Evolutionary conservation across 192 early-diverging fungal genomes (phyloP).

Genomic region (Podila minutissima): DNA sequence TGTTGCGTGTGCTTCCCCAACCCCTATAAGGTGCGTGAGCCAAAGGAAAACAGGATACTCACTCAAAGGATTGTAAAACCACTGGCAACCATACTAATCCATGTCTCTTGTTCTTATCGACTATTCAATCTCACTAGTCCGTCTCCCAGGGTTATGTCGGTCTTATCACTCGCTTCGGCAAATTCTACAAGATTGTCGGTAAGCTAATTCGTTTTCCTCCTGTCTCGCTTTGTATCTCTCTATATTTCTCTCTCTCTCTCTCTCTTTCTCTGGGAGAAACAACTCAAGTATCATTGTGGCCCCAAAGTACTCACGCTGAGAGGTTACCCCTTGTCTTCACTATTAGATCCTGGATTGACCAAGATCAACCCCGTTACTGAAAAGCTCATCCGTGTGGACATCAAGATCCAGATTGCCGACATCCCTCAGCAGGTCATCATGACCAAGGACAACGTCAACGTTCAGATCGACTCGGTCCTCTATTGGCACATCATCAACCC

Average conservation of each 20-base stretch:
- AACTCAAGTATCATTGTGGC: neutral
- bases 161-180: constrained; percentile 74
- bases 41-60: constrained; percentile 67
- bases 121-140: constrained; percentile 6
- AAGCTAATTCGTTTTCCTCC: neutral
- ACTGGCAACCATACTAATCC: neutral
- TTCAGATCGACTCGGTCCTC: constrained; percentile 86
- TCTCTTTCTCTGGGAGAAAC: neutral
- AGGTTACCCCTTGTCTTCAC: neutral
- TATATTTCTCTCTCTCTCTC: too few relatives aligned
- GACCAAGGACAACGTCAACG: constrained; percentile 92
- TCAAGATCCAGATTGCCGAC: constrained; percentile 60
- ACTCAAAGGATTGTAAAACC: too few relatives aligned
- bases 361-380: constrained; percentile 66
- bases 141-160: constrained; percentile 78
- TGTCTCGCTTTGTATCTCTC: neutral
- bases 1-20: constrained; percentile 63
- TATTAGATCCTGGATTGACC: constrained; percentile 62
- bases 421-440: constrained; percentile 81
- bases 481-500: constrained; percentile 88
- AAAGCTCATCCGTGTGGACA: constrained; percentile 53
- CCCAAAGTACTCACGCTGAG: neutral
- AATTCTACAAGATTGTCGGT: constrained; percentile 55
- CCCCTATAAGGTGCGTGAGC: constrained; percentile 64
- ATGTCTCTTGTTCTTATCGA: neutral